Base-by-base conservation (phyloP, 768 basidiomycete genomes). In the Mycena rebaudengoi region DNA sequence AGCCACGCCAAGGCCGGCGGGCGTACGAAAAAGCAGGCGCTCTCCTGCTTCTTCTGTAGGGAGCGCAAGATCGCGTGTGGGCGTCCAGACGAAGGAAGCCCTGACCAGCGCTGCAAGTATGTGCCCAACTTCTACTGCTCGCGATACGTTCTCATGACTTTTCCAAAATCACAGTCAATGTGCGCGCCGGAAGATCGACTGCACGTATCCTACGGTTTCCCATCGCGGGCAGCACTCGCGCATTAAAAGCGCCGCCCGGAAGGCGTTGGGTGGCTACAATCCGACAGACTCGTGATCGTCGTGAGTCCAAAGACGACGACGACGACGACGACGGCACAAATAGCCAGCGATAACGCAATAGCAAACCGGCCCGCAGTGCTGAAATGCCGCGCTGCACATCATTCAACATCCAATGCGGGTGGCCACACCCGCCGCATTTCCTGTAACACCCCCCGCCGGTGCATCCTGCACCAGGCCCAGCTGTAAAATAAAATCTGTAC, bases 11-110 rank as follows among this genome's bases (percentile, higher is more conserved):
- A 55, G 39, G 64, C 64, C 7, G 58, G 58, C 29, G 64, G 51
- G 18, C 33, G 57, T 23, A 57, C 60, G 6, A 83, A 57, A 37
- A 64, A 79, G 78, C 56, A 61, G 58, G 64, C 64, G n/a, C 74
- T 84, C 57, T 81, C 80, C 58, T 84, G 83, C 60, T 70, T 80
- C 52, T 84, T 84, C 73, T 84, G 83, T 64, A 75, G 83, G 61
- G 81, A 82, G 73, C 73, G 83, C 63, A 84, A 84, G 73, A 84
- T 84, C 68, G 82, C 82, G 23, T 84, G 83, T 66, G 83, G 83
- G 29, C 73, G 80, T 16, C 82, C 82, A 16, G 65, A 75, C 56
- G 75, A 78, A 26, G 76, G 76, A 20, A 75, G 64, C 64, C 67
- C 71, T 57, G 59, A 37, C 30, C 46, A 43, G 26, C n/a, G 40